Conservation (phyloP, 495 filamentous ascomycete genomes). For the Apiosordaria backusii region DNA sequence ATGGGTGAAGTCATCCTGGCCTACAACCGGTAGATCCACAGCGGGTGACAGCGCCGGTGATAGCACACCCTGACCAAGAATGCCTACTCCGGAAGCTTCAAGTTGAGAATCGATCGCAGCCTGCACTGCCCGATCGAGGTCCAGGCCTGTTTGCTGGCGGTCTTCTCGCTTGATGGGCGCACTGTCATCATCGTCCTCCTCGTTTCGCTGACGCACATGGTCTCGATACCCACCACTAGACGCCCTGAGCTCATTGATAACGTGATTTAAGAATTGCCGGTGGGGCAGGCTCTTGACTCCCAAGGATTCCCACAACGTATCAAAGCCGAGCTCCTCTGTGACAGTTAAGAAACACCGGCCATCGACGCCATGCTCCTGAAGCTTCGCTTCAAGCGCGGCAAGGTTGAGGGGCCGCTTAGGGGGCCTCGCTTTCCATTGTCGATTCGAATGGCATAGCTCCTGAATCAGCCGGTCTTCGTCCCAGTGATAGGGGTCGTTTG, state of each 20-base stretch:
- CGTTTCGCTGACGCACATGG: constrained; percentile 24
- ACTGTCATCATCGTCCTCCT: not conserved
- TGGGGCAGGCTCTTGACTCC: constrained; percentile 34
- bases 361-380: constrained; percentile 58
- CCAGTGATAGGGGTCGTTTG: constrained; percentile 65
- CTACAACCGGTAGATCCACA: not conserved
- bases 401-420: constrained; percentile 47
- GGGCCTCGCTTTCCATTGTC: constrained; percentile 41
- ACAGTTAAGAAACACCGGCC: constrained; percentile 58
- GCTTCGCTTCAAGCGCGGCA: constrained; percentile 44
- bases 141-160: not conserved
- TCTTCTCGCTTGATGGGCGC: constrained; percentile 10
- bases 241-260: constrained; percentile 29
- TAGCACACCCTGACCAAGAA: constrained; percentile 6
- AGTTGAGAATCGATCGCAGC: not conserved
- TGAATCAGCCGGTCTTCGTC: constrained; percentile 59
- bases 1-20: not conserved
- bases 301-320: constrained; percentile 29
- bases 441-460: constrained; percentile 56
- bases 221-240: constrained; percentile 33
- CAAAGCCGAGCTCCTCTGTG: constrained; percentile 22
- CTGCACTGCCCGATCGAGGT: not conserved
- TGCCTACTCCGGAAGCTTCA: not conserved
- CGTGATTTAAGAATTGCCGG: constrained; percentile 32
- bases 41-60: constrained; percentile 12